Percentiles rank a stretch among this genome's conserved stretches.
These are phyloP conservation scores for Trametes sp. DNA, from an alignment of 1,284 basidiomycete species.

Conservation along the genomic window DNA sequence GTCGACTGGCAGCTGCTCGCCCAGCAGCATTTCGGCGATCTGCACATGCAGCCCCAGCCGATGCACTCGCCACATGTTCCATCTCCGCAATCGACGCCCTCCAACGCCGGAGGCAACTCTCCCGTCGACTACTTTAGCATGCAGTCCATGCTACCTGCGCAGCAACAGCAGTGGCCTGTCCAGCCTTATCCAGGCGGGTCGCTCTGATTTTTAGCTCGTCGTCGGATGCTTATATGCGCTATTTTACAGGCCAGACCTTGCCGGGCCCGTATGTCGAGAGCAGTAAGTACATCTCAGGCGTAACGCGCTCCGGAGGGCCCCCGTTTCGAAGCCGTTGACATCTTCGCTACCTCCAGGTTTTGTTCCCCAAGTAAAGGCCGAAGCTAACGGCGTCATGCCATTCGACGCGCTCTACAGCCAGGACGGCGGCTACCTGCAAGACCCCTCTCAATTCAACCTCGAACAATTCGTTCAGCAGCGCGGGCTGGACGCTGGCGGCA, in stretches of 20 bases:
- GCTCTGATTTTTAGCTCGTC: background rate
- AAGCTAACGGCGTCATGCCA: conserved; percentile 18
- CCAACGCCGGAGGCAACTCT: conserved; percentile 23
- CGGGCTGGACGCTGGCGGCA: conserved; percentile 16
- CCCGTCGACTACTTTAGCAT: conserved; percentile 28
- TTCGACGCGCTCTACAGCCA: conserved; percentile 24
- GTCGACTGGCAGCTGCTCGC: conserved; percentile 22
- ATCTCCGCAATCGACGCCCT: conserved; percentile 32
- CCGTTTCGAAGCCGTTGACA: conserved; percentile 17
- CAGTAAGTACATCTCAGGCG: conserved; percentile 18
- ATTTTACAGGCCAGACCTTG: conserved; percentile 19
- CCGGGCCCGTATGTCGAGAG: conserved; percentile 25
- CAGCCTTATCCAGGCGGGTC: conserved; percentile 21
- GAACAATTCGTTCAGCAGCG: conserved; percentile 20
- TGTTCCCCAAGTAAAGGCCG: conserved; percentile 26
- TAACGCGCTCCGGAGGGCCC: conserved; percentile 1
- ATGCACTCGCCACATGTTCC: conserved; percentile 25
- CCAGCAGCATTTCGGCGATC: conserved; percentile 26
- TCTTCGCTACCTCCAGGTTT: conserved; percentile 16
- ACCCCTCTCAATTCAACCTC: conserved; percentile 25
- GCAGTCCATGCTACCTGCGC: conserved; percentile 11
- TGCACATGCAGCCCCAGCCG: conserved; percentile 14
- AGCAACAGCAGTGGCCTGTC: conserved; percentile 26
- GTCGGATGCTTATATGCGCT: conserved; percentile 12
- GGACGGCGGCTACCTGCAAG: conserved; percentile 23